phyloP scores from a whole-genome alignment of 176 grass and related monocot genomes.

The Poa annua region DNA sequence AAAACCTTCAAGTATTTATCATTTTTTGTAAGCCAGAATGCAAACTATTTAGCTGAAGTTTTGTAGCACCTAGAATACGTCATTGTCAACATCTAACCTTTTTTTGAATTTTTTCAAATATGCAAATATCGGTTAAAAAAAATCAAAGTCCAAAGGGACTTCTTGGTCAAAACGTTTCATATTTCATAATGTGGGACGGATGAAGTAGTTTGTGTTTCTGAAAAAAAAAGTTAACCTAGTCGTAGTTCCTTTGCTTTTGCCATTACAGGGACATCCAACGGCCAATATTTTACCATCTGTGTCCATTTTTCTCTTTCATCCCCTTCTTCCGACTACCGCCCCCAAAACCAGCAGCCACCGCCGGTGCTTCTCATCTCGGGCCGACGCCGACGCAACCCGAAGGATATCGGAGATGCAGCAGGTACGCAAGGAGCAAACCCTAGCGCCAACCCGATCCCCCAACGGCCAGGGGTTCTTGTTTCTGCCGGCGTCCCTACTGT shows the following conservation, averaged over 20 bases:
- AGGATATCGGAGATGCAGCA: slow-evolving; percentile 57
- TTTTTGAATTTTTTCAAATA: too few species aligned
- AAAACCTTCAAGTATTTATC: too few species aligned
- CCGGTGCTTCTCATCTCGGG: slow-evolving; percentile 8
- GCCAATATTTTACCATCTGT: slow-evolving; percentile 5
- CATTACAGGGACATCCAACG: slow-evolving; percentile 13
- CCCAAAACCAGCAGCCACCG: slow-evolving; percentile 20
- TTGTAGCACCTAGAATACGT: too few species aligned
- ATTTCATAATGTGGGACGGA: too few species aligned
- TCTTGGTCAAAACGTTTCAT: too few species aligned
- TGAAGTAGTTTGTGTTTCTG: background rate
- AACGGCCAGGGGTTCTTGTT: background rate
- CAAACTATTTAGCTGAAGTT: too few species aligned
- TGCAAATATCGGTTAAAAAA: too few species aligned
- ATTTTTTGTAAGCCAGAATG: too few species aligned
- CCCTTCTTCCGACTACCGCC: background rate
- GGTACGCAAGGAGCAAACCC: slow-evolving; percentile 36
- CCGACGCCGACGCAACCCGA: background rate
- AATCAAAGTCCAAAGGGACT: too few species aligned
- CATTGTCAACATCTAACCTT: too few species aligned
- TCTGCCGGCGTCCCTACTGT: background rate
- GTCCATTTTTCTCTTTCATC: background rate
- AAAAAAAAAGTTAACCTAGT: background rate
- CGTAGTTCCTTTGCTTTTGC: background rate
- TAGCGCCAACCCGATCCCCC: background rate